Evolutionary conservation across 805 yeast species (phyloP), one percentile per base, ranked within the genome.

Genomic region (Starmerella potacharoeniae): DNA sequence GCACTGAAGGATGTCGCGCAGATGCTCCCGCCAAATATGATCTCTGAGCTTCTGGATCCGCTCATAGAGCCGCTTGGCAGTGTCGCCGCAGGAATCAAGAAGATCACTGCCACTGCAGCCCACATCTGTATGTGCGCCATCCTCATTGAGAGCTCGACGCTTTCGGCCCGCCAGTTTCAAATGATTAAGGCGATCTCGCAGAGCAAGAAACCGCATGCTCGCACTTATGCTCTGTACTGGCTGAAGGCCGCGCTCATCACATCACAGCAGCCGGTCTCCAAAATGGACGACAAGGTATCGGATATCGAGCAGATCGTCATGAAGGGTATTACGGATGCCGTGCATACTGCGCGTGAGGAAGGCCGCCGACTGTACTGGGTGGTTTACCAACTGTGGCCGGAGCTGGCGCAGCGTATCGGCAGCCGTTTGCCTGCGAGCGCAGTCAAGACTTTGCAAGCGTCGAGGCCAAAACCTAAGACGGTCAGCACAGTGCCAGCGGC

Each of bases 361-460:
- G 85, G 83, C 72, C 77, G 95, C 65, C 71, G 74, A 3, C 75
- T 88, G 0, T 91, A 77, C 63, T 90, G 96, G 96, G 72, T 77
- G 13, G 76, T 80, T 54, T 76, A 75, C 60, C 73, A 71, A 22
- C 64, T 75, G 6, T 84, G 79, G 69, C 84, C 86, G 0, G 63
- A 68, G 0, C 69, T 72, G 13, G 84, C 82, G 0, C 78, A 75
- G 14, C 60, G 58, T 14, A 56, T 80, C 9, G 59, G 74, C 13
- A 57, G 55, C 9, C 62, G 60, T n/a, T 41, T 62, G 31, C 60
- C 55, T 17, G 30, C 58, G 2, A 52, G 41, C 52, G 65, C 31
- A 50, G 41, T 47, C 13, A 54, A 40, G 35, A n/a, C 57, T 4
- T 49, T 57, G 28, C 50, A 55, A 11, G 39, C 42, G 13, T 36